These are phyloP conservation scores for Coemansia sp. DNA, from an alignment of 192 early-diverging fungal species.

Conservation along the genomic window DNA sequence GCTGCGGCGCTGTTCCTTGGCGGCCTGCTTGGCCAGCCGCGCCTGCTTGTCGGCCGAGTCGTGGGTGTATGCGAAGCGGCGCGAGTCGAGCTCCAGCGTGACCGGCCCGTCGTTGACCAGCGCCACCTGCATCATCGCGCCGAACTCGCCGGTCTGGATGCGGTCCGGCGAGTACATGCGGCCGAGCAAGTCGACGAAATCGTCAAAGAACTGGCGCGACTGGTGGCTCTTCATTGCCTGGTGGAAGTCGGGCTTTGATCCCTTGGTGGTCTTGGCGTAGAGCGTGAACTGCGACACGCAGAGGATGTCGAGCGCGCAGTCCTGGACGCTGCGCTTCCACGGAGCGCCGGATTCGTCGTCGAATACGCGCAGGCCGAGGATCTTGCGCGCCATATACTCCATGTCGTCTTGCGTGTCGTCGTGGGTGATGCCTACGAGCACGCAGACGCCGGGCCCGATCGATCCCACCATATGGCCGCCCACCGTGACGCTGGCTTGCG, in stretches of 20 bases:
- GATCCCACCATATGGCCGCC: slow-evolving; percentile 66
- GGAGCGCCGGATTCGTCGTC: slow-evolving; percentile 59
- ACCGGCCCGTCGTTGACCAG: slow-evolving; percentile 82
- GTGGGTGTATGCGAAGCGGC: slow-evolving; percentile 30
- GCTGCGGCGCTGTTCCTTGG: slow-evolving; percentile 27
- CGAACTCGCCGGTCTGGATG: slow-evolving; percentile 83
- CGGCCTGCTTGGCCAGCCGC: slow-evolving; percentile 13
- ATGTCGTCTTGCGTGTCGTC: slow-evolving; percentile 73
- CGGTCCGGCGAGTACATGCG: slow-evolving; percentile 58
- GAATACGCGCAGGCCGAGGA: slow-evolving; percentile 75
- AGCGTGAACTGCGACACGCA: slow-evolving; percentile 95
- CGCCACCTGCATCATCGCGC: slow-evolving; percentile 93
- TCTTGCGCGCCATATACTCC: slow-evolving; percentile 82
- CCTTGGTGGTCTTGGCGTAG: slow-evolving; percentile 75
- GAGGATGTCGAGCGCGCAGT: slow-evolving; percentile 69
- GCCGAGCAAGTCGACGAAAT: slow-evolving; percentile 67
- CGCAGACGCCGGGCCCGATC: slow-evolving; percentile 76
- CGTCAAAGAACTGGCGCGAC: slow-evolving; percentile 68
- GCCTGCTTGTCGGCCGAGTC: not conserved
- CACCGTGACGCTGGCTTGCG: slow-evolving; percentile 66
- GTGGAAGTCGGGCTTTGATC: slow-evolving; percentile 90
- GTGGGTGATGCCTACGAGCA: slow-evolving; percentile 65
- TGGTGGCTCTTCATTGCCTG: slow-evolving; percentile 71
- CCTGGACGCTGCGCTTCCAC: slow-evolving; percentile 80
- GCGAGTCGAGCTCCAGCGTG: slow-evolving; percentile 57